Conservation (phyloP, 192 early-diverging fungal genomes). For the Entomortierella parvispora region DNA sequence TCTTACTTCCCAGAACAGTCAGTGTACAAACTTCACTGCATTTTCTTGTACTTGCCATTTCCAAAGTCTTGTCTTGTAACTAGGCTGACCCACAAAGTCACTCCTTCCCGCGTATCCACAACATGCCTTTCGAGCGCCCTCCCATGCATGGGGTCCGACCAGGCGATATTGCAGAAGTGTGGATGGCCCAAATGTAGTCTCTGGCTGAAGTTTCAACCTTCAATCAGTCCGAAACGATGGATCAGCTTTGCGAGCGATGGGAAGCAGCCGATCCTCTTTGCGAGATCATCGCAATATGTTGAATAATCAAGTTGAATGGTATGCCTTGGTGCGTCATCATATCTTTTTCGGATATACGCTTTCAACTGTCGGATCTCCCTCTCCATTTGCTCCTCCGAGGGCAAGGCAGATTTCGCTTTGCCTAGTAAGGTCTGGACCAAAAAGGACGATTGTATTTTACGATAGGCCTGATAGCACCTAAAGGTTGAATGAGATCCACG, state of each 20-base stretch:
- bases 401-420: slow-evolving; percentile 32
- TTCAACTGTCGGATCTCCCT: slow-evolving; percentile 46
- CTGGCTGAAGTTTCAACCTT: slow-evolving; percentile 10
- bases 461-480: slow-evolving; percentile 65
- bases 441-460: slow-evolving; percentile 66
- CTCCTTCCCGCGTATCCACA: not conserved
- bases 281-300: slow-evolving; percentile 58
- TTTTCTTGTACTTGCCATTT: too few species aligned
- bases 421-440: slow-evolving; percentile 56
- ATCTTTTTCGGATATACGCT: slow-evolving; percentile 13
- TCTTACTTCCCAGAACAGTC: too few species aligned
- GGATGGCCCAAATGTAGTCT: slow-evolving; percentile 38
- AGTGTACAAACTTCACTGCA: too few species aligned
- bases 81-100: slow-evolving; percentile 12
- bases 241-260: slow-evolving; percentile 52
- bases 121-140: not conserved
- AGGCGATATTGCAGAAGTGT: slow-evolving; percentile 47
- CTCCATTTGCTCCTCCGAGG: slow-evolving; percentile 58
- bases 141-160: slow-evolving; percentile 48
- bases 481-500: slow-evolving; percentile 63
- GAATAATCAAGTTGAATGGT: slow-evolving; percentile 63
- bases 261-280: slow-evolving; percentile 55
- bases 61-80: slow-evolving; percentile 7
- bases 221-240: slow-evolving; percentile 25
- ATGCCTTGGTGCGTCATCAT: slow-evolving; percentile 54